Percentiles rank a stretch among this genome's conserved stretches.
Conservation (phyloP, 1,284 basidiomycete species). For the Ustilago nuda region DNA sequence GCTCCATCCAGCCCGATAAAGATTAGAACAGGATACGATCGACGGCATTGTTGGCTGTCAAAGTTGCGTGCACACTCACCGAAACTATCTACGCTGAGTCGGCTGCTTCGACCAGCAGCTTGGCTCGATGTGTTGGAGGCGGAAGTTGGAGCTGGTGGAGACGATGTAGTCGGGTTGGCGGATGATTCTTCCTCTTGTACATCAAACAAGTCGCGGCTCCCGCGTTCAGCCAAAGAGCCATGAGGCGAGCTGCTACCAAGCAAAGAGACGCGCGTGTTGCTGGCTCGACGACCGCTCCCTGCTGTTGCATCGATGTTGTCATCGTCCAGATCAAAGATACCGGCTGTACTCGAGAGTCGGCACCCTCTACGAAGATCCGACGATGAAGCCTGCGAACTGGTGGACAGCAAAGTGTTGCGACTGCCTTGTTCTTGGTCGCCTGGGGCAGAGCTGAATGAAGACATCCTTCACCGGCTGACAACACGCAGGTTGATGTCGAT, state of each 20-base stretch:
- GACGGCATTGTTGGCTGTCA: neutral
- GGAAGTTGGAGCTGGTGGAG: constrained; percentile 18
- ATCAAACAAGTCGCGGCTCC: constrained; percentile 37
- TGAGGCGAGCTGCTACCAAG: constrained; percentile 32
- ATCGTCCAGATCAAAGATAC: constrained; percentile 58
- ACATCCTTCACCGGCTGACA: constrained; percentile 13
- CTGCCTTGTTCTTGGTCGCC: constrained; percentile 24
- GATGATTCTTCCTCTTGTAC: constrained; percentile 34
- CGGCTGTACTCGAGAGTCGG: constrained; percentile 53
- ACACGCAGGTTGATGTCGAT: neutral
- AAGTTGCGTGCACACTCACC: constrained; percentile 21
- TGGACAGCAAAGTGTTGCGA: constrained; percentile 36
- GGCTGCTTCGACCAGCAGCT: constrained; percentile 15
- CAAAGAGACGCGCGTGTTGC: constrained; percentile 31
- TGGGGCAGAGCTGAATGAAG: constrained; percentile 36
- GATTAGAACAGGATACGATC: neutral
- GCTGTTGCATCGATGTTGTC: constrained; percentile 32
- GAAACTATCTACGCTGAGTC: constrained; percentile 34
- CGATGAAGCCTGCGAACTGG: constrained; percentile 43
- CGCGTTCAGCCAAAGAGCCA: constrained; percentile 24
- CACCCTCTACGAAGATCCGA: constrained; percentile 31
- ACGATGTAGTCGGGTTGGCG: constrained; percentile 6
- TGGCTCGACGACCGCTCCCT: constrained; percentile 31
- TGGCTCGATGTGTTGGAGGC: constrained; percentile 18
- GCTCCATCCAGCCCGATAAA: too few species aligned